Evolutionary conservation across 805 yeast species (phyloP), one percentile per base, ranked within the genome.

Genomic region (Myxozyma kluyveri): DNA sequence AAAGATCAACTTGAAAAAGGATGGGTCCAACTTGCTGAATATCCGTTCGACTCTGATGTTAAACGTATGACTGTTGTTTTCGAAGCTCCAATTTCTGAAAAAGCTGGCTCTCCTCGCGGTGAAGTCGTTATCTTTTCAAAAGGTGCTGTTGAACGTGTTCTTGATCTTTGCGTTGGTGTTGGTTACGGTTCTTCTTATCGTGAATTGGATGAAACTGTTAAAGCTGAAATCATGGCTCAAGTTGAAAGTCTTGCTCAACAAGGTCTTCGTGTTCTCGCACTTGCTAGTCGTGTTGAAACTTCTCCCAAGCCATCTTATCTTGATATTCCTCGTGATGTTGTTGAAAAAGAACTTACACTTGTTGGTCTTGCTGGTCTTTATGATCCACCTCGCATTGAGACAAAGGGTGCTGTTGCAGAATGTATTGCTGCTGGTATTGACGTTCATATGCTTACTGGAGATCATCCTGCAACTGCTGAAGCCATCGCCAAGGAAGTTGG

Each of bases 401-500:
- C 88, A 14, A 78, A 80, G 9, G 78, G 72, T 10, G 78, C 86
- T 4, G 90, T 85, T 21, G 77, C 76, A 61, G 67, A 71, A 54
- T 84, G 90, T 67, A 88, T 83, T 64, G 72, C 67, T 43, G 91
- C 91, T 14, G 91, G 91, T 55, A 82, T 85, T 60, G 80, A 82
- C 58, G 90, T 85, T 42, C 88, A 82, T 61, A 85, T 85, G 91
- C 76, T 86, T 37, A 85, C 91, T 18, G 91, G 91, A 57, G 91
- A 85, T 65, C 88, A 83, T 62, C 86, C 84, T 7, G 83, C 83
- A 33, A 85, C 91, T 39, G 91, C 91, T 17, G 72, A 74, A 52
- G 88, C 90, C 3, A 85, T 85, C 72, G 90, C 91, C 17, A 83
- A 81, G 66, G 89, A 85, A 66, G 89, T 85, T 45, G 90, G 90